Conservation (phyloP, 768 basidiomycete genomes). For the Tephrocybe sp. region DNA sequence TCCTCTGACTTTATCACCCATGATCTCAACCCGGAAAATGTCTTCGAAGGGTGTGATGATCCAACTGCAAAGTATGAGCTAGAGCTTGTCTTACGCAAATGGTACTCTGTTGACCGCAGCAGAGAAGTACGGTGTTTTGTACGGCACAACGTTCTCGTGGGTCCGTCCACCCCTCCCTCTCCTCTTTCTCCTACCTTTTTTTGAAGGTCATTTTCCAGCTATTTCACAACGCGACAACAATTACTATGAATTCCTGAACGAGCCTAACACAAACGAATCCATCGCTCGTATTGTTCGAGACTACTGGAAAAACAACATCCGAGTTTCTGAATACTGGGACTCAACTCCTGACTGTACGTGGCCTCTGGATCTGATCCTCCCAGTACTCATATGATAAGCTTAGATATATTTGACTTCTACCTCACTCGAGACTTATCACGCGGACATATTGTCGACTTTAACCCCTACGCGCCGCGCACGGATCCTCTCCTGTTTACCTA, state of each 20-base stretch:
- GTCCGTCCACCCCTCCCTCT: constrained; percentile 41
- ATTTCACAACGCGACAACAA: constrained; percentile 89
- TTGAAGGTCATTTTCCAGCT: constrained; percentile 38
- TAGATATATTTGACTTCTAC: constrained; percentile 86
- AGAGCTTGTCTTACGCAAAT: constrained; percentile 88
- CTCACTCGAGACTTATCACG: constrained; percentile 77
- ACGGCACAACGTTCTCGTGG: constrained; percentile 65
- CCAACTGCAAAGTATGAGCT: constrained; percentile 46
- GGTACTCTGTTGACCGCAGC: constrained; percentile 82
- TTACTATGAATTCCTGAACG: constrained; percentile 84
- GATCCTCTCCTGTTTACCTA: constrained; percentile 87
- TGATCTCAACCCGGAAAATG: constrained; percentile 58
- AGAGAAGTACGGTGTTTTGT: constrained; percentile 94
- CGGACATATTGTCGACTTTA: constrained; percentile 89
- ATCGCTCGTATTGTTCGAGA: constrained; percentile 50
- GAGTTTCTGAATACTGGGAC: constrained; percentile 50
- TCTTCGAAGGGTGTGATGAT: constrained; percentile 66
- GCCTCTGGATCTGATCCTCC: not conserved
- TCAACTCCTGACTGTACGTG: constrained; percentile 64
- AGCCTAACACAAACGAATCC: constrained; percentile 48
- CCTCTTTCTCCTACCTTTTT: not conserved
- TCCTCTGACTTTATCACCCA: constrained; percentile 89
- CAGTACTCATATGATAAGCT: not conserved
- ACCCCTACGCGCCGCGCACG: constrained; percentile 84
- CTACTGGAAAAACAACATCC: constrained; percentile 74